Conservation (phyloP, 139 green algal species). For the Microglena sp. region DNA sequence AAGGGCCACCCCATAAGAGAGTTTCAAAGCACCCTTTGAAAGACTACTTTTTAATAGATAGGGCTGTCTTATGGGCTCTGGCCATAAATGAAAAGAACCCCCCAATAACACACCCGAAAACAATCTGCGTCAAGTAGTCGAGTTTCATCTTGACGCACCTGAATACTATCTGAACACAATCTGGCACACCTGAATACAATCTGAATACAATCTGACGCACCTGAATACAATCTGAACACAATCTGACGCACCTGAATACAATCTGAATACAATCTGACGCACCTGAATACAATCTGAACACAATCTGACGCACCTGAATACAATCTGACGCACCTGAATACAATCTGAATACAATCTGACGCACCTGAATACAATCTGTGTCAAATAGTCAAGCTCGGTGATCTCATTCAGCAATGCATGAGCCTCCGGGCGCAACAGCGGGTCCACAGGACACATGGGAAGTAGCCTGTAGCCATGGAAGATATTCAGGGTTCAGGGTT, state of each 20-base stretch:
- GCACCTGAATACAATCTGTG: constrained; percentile 43
- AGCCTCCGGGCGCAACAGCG: constrained; percentile 26
- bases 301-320: not conserved
- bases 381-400: constrained; percentile 93
- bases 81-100: no score
- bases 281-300: not conserved
- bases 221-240: not conserved
- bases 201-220: not conserved
- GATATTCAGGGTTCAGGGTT: not conserved
- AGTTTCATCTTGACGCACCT: not conserved
- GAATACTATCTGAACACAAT: not conserved
- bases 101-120: not conserved
- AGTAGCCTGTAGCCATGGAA: not conserved
- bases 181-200: not conserved
- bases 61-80: no score
- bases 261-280: not conserved
- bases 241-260: not conserved
- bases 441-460: not conserved
- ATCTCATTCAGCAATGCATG: constrained; percentile 42
- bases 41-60: no score
- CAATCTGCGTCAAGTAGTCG: no score
- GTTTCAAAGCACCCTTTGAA: no score
- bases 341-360: no score
- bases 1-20: no score
- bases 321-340: constrained; percentile 5